Evolutionary conservation across 1,284 basidiomycete genomes (phyloP), one percentile per base, ranked within the genome.

Genomic region (Trichosporon sp.): DNA sequence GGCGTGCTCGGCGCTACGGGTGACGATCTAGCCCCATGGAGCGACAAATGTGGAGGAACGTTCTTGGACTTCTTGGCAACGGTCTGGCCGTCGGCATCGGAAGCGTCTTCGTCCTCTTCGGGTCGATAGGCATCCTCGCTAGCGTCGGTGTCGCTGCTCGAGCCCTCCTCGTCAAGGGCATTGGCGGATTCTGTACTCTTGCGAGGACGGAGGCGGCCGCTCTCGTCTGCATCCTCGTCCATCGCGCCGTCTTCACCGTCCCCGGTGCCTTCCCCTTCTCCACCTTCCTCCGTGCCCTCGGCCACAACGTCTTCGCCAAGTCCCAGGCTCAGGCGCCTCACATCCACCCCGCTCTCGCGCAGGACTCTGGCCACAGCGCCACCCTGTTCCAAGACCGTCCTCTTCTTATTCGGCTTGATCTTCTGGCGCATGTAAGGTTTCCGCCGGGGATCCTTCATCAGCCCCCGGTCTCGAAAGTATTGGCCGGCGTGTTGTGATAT

Each of bases 111-210:
- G 46, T 27, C 49, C n/a, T 36, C 27, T 4, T 21, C 25, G 14
- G 49, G 49, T 2, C 19, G 27, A 25, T 27, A 44, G n/a, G 59
- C 64, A 31, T 32, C 59, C 34, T 65, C 63, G 54, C 54, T 54
- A 10, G 27, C 49, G 49, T 54, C 49, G 8, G 49, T 54, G 29
- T 29, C 49, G 25, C 7, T n/a, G 14, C 49, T 21, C 16, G 49
- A 54, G 25, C 25, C 36, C 19, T 56, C 56, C 32, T 16, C 37
- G 1, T 34, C 40, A 3, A 7, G 4, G 14, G 9, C 34, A 9
- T 52, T 19, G 34, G 23, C 54, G 29, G 56, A 36, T 14, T n/a
- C 36, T 1, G 36, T 37, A n/a, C 36, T 37, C 14, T 14, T n/a
- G 3, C 36, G 14, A 2, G 36, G 40, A 8, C 40, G 4, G 31